phyloP scores from a whole-genome alignment of 2,329 filamentous ascomycete species.

The Coniochaeta sp. region DNA sequence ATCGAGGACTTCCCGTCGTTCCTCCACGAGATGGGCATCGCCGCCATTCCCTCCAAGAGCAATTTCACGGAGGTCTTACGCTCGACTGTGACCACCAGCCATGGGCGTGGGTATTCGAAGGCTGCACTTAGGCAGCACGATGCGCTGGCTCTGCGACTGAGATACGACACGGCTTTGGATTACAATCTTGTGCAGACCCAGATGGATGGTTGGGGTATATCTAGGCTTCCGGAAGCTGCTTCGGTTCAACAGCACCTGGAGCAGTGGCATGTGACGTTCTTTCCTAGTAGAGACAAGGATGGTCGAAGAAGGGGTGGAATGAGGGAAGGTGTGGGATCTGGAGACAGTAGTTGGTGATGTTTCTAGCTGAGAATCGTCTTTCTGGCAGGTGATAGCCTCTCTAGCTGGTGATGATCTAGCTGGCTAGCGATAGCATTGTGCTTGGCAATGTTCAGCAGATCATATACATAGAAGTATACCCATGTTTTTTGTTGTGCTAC shows the following conservation, averaged over 20 bases:
- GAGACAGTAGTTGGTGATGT: background rate
- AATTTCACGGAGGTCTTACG: background rate
- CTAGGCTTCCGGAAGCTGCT: background rate
- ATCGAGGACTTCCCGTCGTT: conserved; percentile 34
- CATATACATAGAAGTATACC: no score
- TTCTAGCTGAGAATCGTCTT: background rate
- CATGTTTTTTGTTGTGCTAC: no score
- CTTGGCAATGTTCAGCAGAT: no score
- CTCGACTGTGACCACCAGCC: background rate
- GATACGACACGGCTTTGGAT: background rate
- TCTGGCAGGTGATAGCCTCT: no score
- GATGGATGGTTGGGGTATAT: background rate
- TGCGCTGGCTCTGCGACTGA: background rate
- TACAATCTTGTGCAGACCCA: background rate
- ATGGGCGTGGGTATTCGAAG: background rate
- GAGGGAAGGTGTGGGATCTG: no score
- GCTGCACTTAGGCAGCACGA: background rate
- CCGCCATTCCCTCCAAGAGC: background rate
- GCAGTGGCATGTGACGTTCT: background rate
- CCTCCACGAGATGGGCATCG: background rate
- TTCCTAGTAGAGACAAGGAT: no score
- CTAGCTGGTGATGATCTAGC: no score
- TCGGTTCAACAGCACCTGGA: background rate
- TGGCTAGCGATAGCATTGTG: no score
- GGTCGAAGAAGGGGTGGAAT: no score